These are phyloP conservation scores for Exophiala mesophila DNA, from an alignment of 2,329 filamentous ascomycete genomes.

Conservation along the genomic window DNA sequence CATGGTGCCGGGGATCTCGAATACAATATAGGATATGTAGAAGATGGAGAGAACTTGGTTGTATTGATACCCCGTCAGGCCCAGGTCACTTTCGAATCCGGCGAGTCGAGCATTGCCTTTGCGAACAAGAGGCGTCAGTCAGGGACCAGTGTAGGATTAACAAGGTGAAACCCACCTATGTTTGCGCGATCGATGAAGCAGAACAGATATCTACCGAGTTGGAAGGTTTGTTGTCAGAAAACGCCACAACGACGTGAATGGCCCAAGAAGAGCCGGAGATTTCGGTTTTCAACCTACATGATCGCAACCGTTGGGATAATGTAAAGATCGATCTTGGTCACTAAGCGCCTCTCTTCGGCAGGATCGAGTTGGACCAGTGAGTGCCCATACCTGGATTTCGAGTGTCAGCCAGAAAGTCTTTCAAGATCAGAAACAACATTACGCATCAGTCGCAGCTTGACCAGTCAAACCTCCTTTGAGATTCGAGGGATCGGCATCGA, in stretches of 20 bases:
- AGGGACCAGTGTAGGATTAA: background rate
- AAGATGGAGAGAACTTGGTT: constrained; percentile 64
- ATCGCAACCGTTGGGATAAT: constrained; percentile 62
- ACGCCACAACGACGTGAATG: too few species aligned
- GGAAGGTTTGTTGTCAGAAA: too few species aligned
- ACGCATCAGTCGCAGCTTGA: constrained; percentile 1
- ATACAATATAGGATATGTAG: constrained; percentile 68
- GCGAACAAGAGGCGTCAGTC: background rate
- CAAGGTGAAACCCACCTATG: constrained; percentile 47
- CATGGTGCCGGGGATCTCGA: constrained; percentile 65
- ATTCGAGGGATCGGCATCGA: background rate
- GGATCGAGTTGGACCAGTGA: constrained; percentile 52
- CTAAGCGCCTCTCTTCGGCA: constrained; percentile 53
- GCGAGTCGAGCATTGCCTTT: constrained; percentile 63
- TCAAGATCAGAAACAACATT: background rate
- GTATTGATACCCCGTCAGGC: constrained; percentile 60
- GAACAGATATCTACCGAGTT: too few species aligned
- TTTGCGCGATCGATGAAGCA: constrained; percentile 49
- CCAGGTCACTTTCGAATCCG: constrained; percentile 59
- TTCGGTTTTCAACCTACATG: too few species aligned
- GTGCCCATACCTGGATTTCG: constrained; percentile 42
- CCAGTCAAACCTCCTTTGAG: background rate
- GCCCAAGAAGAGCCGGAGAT: too few species aligned
- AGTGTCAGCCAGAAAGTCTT: background rate
- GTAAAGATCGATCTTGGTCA: constrained; percentile 60